Evolutionary conservation across 2,329 filamentous ascomycete species (phyloP).

Genomic region (Claviceps sp.): DNA sequence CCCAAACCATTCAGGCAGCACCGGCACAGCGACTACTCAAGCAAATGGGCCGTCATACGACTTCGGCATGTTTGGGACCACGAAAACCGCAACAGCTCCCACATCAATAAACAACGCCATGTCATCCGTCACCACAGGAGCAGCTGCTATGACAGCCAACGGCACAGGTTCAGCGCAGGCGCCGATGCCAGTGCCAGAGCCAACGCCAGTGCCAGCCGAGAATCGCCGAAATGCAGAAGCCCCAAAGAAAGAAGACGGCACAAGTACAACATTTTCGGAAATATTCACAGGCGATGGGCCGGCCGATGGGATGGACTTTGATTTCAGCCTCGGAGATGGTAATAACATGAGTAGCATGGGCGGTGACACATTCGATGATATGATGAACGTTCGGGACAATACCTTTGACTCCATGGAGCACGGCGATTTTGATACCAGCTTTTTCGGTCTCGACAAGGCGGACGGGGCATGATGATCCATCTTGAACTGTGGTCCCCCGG

Average conservation of each 20-base stretch:
- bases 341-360: conserved; percentile 6
- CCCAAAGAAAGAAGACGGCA: conserved; percentile 16
- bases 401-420: conserved; percentile 28
- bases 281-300: conserved; percentile 32
- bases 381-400: conserved; percentile 30
- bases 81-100: conserved; percentile 16
- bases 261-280: conserved; percentile 25
- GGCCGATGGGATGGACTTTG: conserved; percentile 24
- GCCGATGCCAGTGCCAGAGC: neutral
- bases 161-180: neutral
- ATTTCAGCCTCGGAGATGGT: conserved; percentile 18
- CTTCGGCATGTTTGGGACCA: conserved; percentile 27
- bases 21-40: conserved; percentile 4
- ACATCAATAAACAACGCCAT: conserved; percentile 19
- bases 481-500: neutral
- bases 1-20: conserved; percentile 11
- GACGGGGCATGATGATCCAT: conserved; percentile 9
- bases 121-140: conserved; percentile 11
- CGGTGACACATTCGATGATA: conserved; percentile 34
- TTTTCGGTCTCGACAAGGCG: conserved; percentile 26
- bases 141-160: conserved; percentile 7
- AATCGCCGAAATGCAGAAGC: conserved; percentile 7
- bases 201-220: conserved; percentile 1
- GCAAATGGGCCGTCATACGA: conserved; percentile 30
- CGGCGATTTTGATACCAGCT: conserved; percentile 33